Conservation (phyloP, 1,284 basidiomycete species). For the Testicularia cyperi region DNA sequence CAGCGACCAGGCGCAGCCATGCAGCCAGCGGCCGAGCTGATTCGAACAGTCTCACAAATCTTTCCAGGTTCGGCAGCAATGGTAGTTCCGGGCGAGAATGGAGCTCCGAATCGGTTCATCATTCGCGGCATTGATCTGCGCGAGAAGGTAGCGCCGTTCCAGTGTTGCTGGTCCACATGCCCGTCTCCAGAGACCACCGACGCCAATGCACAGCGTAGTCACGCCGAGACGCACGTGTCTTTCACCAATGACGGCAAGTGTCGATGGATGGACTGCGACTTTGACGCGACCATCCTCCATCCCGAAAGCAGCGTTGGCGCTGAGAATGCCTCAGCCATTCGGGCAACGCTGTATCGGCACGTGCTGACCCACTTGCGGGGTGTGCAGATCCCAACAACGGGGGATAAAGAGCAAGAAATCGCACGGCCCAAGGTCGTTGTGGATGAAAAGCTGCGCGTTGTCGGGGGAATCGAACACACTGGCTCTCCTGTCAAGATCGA, state of each 20-base stretch:
- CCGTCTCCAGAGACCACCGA: constrained; percentile 24
- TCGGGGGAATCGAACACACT: constrained; percentile 15
- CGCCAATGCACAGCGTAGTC: constrained; percentile 29
- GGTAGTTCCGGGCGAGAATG: constrained; percentile 71
- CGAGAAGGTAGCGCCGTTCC: constrained; percentile 28
- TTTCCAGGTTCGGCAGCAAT: constrained; percentile 79
- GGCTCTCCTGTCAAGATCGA: constrained; percentile 16
- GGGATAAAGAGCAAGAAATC: not conserved
- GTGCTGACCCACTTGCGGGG: constrained; percentile 38
- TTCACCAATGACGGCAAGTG: constrained; percentile 40
- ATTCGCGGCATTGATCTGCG: constrained; percentile 70
- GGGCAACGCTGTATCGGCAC: constrained; percentile 25
- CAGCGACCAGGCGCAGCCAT: constrained; percentile 64
- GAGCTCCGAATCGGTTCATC: constrained; percentile 67
- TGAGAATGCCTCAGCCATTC: too few species aligned
- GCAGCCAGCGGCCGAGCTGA: constrained; percentile 79
- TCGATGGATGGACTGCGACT: constrained; percentile 44
- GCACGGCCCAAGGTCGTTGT: constrained; percentile 9
- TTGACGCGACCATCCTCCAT: constrained; percentile 13
- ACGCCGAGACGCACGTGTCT: constrained; percentile 36
- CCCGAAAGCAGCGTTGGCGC: too few species aligned
- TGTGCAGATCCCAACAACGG: not conserved
- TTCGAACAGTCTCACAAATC: constrained; percentile 76
- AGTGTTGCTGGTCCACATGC: constrained; percentile 50
- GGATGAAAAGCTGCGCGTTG: constrained; percentile 15